A percentile compares a stretch with the other conserved stretches of the same genome.
These are phyloP conservation scores for Vigna mungo DNA, from an alignment of 306 rosid genomes.

Conservation along the genomic window DNA sequence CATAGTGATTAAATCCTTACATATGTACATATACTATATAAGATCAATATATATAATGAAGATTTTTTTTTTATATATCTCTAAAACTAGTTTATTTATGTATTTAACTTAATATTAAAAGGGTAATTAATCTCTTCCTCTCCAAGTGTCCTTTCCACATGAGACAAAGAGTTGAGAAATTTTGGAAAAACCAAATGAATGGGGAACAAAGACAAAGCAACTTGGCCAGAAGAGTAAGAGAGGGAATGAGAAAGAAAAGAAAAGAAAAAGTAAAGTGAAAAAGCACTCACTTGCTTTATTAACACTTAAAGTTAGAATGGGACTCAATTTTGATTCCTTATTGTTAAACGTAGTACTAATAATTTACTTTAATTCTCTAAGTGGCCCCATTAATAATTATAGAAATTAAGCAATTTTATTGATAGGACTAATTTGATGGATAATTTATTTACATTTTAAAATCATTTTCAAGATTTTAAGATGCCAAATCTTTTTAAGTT, in stretches of 20 bases:
- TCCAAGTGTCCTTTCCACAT: too few relatives aligned
- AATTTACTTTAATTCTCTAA: constrained; percentile 25
- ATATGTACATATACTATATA: too few relatives aligned
- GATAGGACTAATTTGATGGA: background rate
- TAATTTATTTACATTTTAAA: background rate
- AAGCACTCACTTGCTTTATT: constrained; percentile 51
- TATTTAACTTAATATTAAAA: too few relatives aligned
- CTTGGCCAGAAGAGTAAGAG: constrained; percentile 13
- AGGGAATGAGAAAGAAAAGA: constrained; percentile 11
- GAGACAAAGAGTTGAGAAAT: too few relatives aligned
- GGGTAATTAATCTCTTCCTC: too few relatives aligned
- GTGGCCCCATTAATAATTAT: too few relatives aligned
- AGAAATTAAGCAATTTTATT: background rate
- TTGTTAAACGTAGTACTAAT: background rate
- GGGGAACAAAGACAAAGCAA: constrained; percentile 38
- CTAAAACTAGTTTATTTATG: too few relatives aligned
- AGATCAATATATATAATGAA: too few relatives aligned
- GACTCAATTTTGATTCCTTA: background rate
- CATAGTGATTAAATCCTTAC: too few relatives aligned
- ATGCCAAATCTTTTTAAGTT: background rate
- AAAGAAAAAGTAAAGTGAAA: constrained; percentile 27
- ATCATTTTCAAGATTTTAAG: background rate
- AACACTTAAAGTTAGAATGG: constrained; percentile 31
- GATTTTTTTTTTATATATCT: too few relatives aligned
- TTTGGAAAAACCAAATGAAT: constrained; percentile 11